Base-by-base conservation (phyloP, 257 asterid genomes). In the Striga asiatica region DNA sequence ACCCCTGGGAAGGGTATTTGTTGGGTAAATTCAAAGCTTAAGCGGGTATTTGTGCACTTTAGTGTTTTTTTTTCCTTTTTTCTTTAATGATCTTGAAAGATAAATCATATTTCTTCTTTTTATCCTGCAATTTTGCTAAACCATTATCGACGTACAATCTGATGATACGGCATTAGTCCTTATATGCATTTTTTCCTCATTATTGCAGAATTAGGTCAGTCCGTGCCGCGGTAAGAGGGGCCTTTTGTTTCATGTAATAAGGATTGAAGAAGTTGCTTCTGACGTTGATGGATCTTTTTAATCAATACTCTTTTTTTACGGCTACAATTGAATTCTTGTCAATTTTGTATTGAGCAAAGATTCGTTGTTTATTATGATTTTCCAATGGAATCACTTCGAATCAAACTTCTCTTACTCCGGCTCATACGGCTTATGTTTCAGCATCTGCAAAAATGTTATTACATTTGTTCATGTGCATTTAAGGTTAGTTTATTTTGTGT, bases 171-270 rank as follows among this genome's bases (percentile, higher is more conserved):
- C 27, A 8, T 24, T 8, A 4, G 14, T 60, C 22, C 74, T 71
- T 54, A 63, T 50, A 65, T 28, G 21, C 22, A 12, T 16, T 7
- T 0, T 52, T 51, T 35, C 59, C 39, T 60, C 65, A 14, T 46
- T 61, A 5, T 71, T 66, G 57, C 94, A 87, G 96, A 83, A 69
- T 31, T 87, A 28, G 92, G 96, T 67, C 88, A 78, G 64, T 25
- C 72, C 16, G 89, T 77, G 71, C 96, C 94, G 34, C 96, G 94
- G 78, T 86, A 74, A 77, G 69, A 51, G 73, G 61, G 57, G 41
- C 22, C 48, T 10, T 5, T 38, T 41, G 13, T 41, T 41, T 41
- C 22, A 62, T 54, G 59, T 46, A 38, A 50, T 60, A 66, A n/a
- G 1, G 82, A 27, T 66, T 50, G 78, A 70, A 56, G 69, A 74